Conservation (phyloP, 108 stramenopile species). For the Skeletonema tropicum region DNA sequence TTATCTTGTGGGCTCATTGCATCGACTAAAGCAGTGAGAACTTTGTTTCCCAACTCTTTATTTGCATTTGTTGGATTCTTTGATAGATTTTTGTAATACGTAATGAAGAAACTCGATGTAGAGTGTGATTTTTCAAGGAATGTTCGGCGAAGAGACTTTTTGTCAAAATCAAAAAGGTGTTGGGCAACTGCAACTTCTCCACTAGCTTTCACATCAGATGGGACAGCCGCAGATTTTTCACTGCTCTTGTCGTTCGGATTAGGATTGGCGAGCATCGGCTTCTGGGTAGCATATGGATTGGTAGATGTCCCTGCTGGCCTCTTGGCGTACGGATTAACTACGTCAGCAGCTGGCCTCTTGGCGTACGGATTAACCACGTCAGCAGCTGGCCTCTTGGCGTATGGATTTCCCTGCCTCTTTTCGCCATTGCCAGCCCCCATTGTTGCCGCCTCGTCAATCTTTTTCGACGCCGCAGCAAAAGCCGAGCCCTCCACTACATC, state of each 20-base stretch:
- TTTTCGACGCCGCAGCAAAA: slow-evolving; percentile 4
- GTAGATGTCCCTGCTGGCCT: too few species aligned
- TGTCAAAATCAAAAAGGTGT: neutral
- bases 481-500: neutral
- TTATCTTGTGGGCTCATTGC: slow-evolving; percentile 1
- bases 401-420: neutral
- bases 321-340: too few species aligned
- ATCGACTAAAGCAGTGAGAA: neutral
- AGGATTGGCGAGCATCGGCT: too few species aligned
- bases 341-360: too few species aligned
- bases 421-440: neutral
- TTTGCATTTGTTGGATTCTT: neutral
- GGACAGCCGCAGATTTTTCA: too few species aligned
- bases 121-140: neutral
- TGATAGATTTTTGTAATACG: neutral
- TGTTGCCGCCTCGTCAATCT: slow-evolving; percentile 10
- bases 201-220: neutral
- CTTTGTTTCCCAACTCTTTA: neutral
- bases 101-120: neutral
- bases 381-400: neutral
- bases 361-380: too few species aligned
- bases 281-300: too few species aligned
- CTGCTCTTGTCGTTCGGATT: too few species aligned
- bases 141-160: neutral
- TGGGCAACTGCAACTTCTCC: neutral